Percentiles rank a stretch among this genome's conserved stretches.
phyloP scores from a whole-genome alignment of 176 grass and related monocot genomes.

The Oryza officinalis region DNA sequence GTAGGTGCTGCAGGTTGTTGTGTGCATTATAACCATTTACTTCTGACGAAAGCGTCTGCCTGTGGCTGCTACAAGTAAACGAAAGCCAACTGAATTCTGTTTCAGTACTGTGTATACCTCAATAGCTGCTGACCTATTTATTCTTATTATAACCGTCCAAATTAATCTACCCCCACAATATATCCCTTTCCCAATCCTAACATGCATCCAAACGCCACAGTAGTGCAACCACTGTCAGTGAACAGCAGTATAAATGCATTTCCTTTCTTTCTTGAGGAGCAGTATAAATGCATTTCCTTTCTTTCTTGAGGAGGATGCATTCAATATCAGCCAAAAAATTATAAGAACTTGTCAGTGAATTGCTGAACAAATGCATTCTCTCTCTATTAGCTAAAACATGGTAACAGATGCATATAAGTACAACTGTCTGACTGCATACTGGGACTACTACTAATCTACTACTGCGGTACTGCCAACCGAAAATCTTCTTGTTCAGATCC shows the following conservation, averaged over 20 bases:
- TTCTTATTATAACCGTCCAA: neutral
- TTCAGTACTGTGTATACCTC: neutral
- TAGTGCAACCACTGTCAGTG: neutral
- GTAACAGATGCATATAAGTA: neutral
- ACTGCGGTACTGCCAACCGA: neutral
- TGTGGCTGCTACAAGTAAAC: conserved; percentile 35
- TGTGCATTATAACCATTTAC: conserved; percentile 56
- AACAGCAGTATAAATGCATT: neutral
- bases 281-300: neutral
- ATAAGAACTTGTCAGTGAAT: neutral
- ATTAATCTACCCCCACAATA: neutral
- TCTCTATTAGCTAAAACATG: neutral
- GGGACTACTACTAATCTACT: neutral
- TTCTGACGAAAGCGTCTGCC: conserved; percentile 44
- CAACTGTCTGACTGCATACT: neutral
- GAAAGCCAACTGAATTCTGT: neutral
- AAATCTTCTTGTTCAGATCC: neutral
- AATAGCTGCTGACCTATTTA: neutral
- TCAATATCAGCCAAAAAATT: neutral
- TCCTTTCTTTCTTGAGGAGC: neutral
- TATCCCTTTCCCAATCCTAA: neutral
- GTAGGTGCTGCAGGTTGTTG: conserved; percentile 34
- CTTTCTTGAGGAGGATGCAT: neutral
- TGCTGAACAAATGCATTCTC: neutral
- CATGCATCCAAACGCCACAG: neutral